Base-by-base conservation (phyloP, 495 filamentous ascomycete species). In the Saxophila tyrrhenica region DNA sequence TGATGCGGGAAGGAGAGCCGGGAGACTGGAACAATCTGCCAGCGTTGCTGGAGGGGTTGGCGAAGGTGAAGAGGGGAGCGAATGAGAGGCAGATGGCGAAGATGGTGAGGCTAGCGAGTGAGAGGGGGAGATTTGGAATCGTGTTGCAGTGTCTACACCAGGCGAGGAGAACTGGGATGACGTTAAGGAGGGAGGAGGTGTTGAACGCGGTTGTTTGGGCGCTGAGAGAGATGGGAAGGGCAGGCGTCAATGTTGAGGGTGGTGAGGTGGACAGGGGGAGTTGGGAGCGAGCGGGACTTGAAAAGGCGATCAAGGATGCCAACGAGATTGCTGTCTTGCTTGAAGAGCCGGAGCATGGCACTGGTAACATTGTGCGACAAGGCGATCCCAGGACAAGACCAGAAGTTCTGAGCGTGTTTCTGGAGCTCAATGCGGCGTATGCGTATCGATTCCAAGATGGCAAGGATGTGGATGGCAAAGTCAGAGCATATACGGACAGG, bases 21-120 rank as follows among this genome's bases (percentile, higher is more conserved):
- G 44, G 55, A 15, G 70, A 68, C 46, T 72, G 65, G 64, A 52
- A 67, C 11, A 70, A 69, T 48, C 48, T 72, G 32, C 48, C 65
- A 15, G 47, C 52, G 8, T 50, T 72, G 56, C 45, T 73, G 38
- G 59, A 59, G 24, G 70, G 60, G 7, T 52, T 67, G 35, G 43
- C 63, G 29, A 44, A 55, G 48, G 59, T 56, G 9, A 48, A 59
- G 16, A 52, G 55, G 11, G 17, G 19, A 3, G 8, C 64, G 21
- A 53, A 49, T 50, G 32, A 50, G 3, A 16, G 49, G 1, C n/a
- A 22, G 49, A 50, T 63, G 54, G 62, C 62, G 43, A 63, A 58
- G 48, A 56, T 72, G 16, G 59, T 67, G 7, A 52, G 70, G 20
- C 51, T 43, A 38, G 60, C 66, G 17, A 56, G 22, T 21, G 23